These are phyloP conservation scores for Chiua sp. DNA, from an alignment of 1,284 basidiomycete genomes.

Conservation along the genomic window DNA sequence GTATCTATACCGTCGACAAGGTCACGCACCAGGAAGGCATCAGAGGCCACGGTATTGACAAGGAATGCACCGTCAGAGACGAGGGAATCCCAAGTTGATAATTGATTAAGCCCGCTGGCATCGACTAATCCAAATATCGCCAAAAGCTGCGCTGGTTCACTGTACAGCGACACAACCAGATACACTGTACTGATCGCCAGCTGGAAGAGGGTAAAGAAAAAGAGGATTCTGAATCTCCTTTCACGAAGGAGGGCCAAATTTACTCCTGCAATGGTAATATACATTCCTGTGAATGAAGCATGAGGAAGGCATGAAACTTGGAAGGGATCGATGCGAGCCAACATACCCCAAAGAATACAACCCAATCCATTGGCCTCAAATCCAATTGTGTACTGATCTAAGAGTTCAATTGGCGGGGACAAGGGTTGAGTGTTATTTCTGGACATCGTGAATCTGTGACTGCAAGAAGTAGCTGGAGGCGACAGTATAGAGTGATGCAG, in stretches of 20 bases:
- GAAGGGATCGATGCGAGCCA: neutral
- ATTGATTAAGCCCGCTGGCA: slow-evolving; percentile 2
- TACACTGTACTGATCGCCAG: slow-evolving; percentile 29
- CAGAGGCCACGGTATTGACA: slow-evolving; percentile 28
- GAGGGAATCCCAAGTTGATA: slow-evolving; percentile 23
- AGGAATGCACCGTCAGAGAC: slow-evolving; percentile 17
- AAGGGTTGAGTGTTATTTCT: neutral
- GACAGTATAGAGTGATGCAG: no score
- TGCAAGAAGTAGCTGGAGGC: no score
- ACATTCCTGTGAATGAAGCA: slow-evolving; percentile 15
- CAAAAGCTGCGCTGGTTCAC: slow-evolving; percentile 17
- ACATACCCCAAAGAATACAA: slow-evolving; percentile 20
- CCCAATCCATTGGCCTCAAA: neutral
- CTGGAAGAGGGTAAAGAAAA: slow-evolving; percentile 15
- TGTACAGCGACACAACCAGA: slow-evolving; percentile 19
- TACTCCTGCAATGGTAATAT: slow-evolving; percentile 15
- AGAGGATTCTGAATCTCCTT: slow-evolving; percentile 24
- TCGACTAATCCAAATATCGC: slow-evolving; percentile 15
- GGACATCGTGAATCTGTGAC: neutral
- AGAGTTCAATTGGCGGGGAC: neutral
- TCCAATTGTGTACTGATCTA: neutral
- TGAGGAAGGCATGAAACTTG: neutral
- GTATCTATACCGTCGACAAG: slow-evolving; percentile 9
- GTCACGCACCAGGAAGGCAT: neutral
- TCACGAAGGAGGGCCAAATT: slow-evolving; percentile 24